Base-by-base conservation (phyloP, 805 yeast species). In the Candida ortonii region DNA sequence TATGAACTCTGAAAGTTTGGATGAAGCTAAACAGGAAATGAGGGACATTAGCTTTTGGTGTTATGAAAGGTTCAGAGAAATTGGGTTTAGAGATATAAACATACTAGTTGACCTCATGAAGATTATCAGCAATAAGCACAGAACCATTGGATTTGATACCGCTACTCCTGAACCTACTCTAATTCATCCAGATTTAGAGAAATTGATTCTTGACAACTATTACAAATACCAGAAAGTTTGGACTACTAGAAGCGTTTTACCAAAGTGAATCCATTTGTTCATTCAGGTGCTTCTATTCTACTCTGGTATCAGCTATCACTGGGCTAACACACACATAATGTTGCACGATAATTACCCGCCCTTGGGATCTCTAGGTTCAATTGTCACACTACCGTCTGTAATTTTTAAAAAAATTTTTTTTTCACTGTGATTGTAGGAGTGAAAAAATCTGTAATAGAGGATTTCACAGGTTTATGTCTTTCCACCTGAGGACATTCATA, bases 21-120 rank as follows among this genome's bases (percentile, higher is more conserved):
- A 30, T 4, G 32, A 28, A n/a, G 39, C 44, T 3, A 36, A 40
- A 28, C 28, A n/a, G 5, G 45, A 44, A 14, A 25, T 43, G 7
- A 25, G 28, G n/a, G 10, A 29, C 7, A 41, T 52, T 11, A 44
- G 53, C 5, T 19, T 32, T 2, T 57, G 61, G 62, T 50, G 54
- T 23, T 42, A 43, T 25, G 23, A 27, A 7, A 44, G 46, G 25
- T 32, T 49, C 16, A 28, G 34, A 19, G 34, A 34, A n/a, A 18
- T 47, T 8, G 53, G 53, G 7, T 32, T 28, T 13, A n/a, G 37
- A 13, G 40, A 47, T 24, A 3, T 22, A 3, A 27, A 43, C 1
- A 43, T 52, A 5, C 22, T 33, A 2, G 22, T 43, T n/a, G 61
- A 55, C 30, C 30, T 53, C 16, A 18, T 38, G 5, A 53, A 40